Evolutionary conservation across 352 stramenopile genomes (phyloP).

Genomic region (Aphanomyces cochlioides): DNA sequence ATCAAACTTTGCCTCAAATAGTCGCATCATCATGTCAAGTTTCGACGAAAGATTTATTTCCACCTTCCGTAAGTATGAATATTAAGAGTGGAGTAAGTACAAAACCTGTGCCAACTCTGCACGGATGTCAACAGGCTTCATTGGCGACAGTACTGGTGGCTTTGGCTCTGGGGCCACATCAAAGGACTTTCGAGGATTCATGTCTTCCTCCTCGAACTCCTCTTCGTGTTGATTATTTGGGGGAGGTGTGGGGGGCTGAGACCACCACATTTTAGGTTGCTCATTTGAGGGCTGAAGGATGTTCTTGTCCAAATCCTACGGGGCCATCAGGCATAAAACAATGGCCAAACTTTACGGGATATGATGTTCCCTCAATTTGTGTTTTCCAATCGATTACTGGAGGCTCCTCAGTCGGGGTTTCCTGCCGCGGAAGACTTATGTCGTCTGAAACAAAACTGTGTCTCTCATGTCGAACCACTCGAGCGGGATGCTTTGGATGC

Average conservation of each 20-base stretch:
- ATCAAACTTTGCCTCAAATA: slow-evolving; percentile 12
- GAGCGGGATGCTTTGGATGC: not conserved
- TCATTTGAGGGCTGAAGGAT: not conserved
- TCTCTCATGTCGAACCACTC: slow-evolving; percentile 19
- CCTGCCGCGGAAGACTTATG: not conserved
- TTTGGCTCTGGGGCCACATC: not conserved
- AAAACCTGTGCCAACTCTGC: not conserved
- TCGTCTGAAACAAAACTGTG: not conserved
- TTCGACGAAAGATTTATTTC: slow-evolving; percentile 5
- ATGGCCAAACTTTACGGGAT: slow-evolving; percentile 8
- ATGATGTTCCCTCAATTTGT: slow-evolving; percentile 4
- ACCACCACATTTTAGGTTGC: not conserved
- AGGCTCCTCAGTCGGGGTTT: not conserved
- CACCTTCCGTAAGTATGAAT: slow-evolving; percentile 11
- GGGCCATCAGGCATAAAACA: not conserved
- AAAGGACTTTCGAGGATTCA: slow-evolving; percentile 17
- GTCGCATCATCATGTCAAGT: not conserved
- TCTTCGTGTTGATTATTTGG: not conserved
- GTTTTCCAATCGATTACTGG: slow-evolving; percentile 14
- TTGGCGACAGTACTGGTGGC: not conserved
- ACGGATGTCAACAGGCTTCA: not conserved
- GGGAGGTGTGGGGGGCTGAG: not conserved
- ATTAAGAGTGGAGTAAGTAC: not conserved
- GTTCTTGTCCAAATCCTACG: slow-evolving; percentile 15
- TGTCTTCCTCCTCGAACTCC: slow-evolving; percentile 12